Evolutionary conservation across 2,329 filamentous ascomycete species (phyloP).

Genomic region (Epichloe elymi): DNA sequence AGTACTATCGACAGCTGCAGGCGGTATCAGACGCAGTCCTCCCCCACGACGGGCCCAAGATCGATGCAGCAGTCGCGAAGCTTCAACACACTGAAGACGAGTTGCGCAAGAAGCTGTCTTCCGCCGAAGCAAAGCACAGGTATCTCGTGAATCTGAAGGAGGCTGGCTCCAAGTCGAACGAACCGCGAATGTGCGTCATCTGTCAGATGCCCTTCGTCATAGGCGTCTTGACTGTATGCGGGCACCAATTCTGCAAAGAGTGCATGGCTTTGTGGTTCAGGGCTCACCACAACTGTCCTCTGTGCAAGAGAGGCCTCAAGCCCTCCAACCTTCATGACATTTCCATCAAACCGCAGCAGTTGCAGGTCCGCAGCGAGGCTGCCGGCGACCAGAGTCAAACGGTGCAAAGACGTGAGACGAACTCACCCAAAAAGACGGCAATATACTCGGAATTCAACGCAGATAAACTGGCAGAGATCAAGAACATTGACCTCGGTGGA

Average conservation of each 20-base stretch:
- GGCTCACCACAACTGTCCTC: constrained; percentile 62
- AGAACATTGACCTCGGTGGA: constrained; percentile 60
- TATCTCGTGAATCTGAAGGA: constrained; percentile 49
- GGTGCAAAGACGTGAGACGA: constrained; percentile 9
- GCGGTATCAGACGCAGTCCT: constrained; percentile 78
- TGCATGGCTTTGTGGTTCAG: constrained; percentile 73
- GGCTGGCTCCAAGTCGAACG: constrained; percentile 47
- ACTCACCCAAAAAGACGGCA: constrained; percentile 20
- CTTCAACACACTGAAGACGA: constrained; percentile 22
- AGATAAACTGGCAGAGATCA: constrained; percentile 64
- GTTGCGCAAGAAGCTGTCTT: constrained; percentile 44
- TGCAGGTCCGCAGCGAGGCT: constrained; percentile 45
- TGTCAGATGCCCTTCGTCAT: constrained; percentile 64
- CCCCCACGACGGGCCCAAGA: constrained; percentile 51
- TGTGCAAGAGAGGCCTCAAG: constrained; percentile 62
- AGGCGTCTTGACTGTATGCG: constrained; percentile 77
- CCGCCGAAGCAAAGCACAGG: constrained; percentile 57
- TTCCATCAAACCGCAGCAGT: constrained; percentile 62
- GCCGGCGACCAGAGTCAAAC: constrained; percentile 4
- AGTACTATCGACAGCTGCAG: constrained; percentile 85
- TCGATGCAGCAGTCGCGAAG: constrained; percentile 32
- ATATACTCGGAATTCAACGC: constrained; percentile 72
- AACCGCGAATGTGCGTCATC: constrained; percentile 68
- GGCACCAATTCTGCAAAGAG: constrained; percentile 83
- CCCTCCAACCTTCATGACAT: constrained; percentile 69